Evolutionary conservation across 2,329 filamentous ascomycete species (phyloP).

Genomic region (Hirsutella rhossiliensis): DNA sequence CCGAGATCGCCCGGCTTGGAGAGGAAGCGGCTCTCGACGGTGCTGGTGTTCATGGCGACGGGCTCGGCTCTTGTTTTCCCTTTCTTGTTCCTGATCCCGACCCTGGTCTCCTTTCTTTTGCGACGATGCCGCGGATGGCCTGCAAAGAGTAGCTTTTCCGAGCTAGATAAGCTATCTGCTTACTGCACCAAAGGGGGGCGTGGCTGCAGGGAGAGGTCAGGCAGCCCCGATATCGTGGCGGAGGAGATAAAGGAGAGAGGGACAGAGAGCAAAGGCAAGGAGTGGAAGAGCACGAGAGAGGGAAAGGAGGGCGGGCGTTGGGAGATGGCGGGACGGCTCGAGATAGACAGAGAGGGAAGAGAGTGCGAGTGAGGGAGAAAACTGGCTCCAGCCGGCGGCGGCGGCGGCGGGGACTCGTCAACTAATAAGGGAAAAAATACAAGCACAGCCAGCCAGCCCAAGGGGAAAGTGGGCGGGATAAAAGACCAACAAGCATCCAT

Average conservation of each 20-base stretch:
- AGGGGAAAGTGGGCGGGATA: neutral
- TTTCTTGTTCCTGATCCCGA: too few species aligned
- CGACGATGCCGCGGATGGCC: too few species aligned
- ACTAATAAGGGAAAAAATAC: too few species aligned
- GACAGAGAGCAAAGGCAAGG: neutral
- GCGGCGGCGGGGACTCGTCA: too few species aligned
- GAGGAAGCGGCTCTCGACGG: constrained; percentile 62
- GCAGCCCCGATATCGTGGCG: neutral
- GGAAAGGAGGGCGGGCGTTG: neutral
- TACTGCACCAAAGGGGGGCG: too few species aligned
- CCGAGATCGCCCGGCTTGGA: constrained; percentile 69
- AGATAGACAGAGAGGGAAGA: neutral
- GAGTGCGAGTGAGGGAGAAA: constrained; percentile 1
- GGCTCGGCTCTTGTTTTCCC: too few species aligned
- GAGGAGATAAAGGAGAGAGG: neutral
- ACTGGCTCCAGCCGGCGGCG: too few species aligned
- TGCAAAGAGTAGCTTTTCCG: neutral
- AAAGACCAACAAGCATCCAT: neutral
- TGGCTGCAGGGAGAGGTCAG: neutral
- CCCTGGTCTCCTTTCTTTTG: too few species aligned
- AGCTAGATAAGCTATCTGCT: too few species aligned
- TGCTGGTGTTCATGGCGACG: constrained; percentile 36
- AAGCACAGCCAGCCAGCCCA: neutral
- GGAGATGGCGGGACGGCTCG: neutral
- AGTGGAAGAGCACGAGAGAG: neutral